These are phyloP conservation scores for Venturia nashicola DNA, from an alignment of 2,329 filamentous ascomycete species.

Conservation along the genomic window DNA sequence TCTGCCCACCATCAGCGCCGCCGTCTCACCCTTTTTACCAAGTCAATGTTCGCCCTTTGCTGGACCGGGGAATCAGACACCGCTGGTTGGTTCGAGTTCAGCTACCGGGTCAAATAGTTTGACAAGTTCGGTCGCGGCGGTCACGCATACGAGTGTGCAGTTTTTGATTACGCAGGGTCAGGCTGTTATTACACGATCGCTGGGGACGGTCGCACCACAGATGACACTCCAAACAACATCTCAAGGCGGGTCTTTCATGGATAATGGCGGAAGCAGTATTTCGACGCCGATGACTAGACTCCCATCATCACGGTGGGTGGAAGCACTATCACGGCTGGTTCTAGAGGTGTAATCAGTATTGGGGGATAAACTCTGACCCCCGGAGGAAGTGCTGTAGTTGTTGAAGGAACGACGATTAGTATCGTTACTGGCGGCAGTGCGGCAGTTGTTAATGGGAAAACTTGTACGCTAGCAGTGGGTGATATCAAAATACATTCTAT, in stretches of 20 bases:
- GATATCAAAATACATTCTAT: not conserved
- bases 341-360: slow-evolving; percentile 8
- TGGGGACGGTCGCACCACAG: not conserved
- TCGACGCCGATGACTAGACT: not conserved
- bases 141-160: slow-evolving; percentile 8
- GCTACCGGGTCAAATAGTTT: not conserved
- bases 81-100: not conserved
- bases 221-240: not conserved
- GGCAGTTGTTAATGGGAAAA: slow-evolving; percentile 4
- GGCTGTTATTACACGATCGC: not conserved
- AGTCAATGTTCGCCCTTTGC: not conserved
- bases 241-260: not conserved
- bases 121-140: not conserved
- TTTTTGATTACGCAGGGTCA: not conserved
- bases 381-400: slow-evolving; percentile 8
- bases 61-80: not conserved
- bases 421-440: not conserved
- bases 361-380: slow-evolving; percentile 9
- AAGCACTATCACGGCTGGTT: slow-evolving; percentile 8
- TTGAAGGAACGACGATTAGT: slow-evolving; percentile 6
- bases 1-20: slow-evolving; percentile 2
- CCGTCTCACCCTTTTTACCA: not conserved
- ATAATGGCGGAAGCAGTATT: not conserved
- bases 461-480: not conserved
- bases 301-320: slow-evolving; percentile 9